Conservation (phyloP, 2,329 filamentous ascomycete genomes). For the Fusarium compactum region DNA sequence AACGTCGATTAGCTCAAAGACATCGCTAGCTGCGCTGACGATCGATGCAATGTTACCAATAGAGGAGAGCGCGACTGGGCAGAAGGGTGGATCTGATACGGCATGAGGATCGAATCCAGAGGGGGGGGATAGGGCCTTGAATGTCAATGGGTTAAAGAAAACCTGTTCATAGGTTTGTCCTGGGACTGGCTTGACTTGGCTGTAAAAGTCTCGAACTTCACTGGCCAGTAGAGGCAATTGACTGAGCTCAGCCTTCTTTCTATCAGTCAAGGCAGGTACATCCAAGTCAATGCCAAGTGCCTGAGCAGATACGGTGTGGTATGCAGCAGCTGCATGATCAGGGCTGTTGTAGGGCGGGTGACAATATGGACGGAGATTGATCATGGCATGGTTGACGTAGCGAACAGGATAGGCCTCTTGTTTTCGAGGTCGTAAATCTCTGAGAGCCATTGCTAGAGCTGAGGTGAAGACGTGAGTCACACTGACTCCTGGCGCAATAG, state of each 20-base stretch:
- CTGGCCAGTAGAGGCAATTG: background rate
- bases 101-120: background rate
- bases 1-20: background rate
- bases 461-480: slow-evolving; percentile 1
- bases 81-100: background rate
- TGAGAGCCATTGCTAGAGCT: background rate
- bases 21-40: accelerated
- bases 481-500: background rate
- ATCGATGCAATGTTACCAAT: background rate
- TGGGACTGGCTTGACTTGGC: background rate
- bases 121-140: background rate
- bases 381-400: background rate
- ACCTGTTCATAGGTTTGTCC: background rate
- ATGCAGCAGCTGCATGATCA: background rate
- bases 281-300: background rate
- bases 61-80: background rate
- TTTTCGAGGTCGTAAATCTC: background rate
- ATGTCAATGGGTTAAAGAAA: background rate
- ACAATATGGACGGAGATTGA: background rate
- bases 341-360: background rate
- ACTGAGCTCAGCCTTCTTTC: accelerated
- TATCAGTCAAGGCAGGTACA: background rate
- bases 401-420: background rate
- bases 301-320: background rate
- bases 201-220: background rate